These are phyloP conservation scores for Globisporangium lucens DNA, from an alignment of 352 stramenopile species.

Conservation along the genomic window DNA sequence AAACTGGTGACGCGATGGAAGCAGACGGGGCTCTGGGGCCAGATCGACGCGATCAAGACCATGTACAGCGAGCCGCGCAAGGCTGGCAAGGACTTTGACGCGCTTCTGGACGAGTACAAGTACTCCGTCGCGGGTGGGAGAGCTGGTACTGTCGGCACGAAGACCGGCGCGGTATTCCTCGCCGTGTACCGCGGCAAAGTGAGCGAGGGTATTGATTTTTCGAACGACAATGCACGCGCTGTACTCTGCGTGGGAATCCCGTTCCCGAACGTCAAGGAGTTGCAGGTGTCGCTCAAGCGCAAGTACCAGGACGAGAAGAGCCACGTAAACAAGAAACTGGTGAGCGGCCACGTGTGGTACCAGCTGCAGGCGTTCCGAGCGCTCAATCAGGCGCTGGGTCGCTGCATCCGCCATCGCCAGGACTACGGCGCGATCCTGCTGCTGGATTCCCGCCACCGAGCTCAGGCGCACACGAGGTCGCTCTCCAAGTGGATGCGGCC, in stretches of 20 bases:
- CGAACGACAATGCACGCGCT: constrained; percentile 93
- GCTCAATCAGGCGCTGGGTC: constrained; percentile 98
- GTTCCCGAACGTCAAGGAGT: constrained; percentile 96
- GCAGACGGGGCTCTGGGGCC: constrained; percentile 56
- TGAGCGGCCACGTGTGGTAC: constrained; percentile 94
- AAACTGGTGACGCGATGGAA: constrained; percentile 68
- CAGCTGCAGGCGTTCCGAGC: constrained; percentile 96
- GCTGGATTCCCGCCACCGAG: constrained; percentile 87
- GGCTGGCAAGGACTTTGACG: constrained; percentile 81
- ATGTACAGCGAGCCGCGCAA: constrained; percentile 70
- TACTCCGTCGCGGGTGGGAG: constrained; percentile 29
- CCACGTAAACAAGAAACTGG: constrained; percentile 48
- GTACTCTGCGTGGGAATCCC: constrained; percentile 98
- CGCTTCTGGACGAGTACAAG: constrained; percentile 75
- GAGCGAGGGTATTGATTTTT: constrained; percentile 98
- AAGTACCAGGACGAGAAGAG: constrained; percentile 82
- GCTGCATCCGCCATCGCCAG: constrained; percentile 96
- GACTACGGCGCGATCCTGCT: constrained; percentile 98
- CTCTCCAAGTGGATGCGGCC: constrained; percentile 83
- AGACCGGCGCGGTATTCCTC: constrained; percentile 93
- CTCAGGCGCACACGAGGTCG: constrained; percentile 53
- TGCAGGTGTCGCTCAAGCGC: constrained; percentile 78
- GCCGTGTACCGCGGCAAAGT: constrained; percentile 99
- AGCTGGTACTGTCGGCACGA: constrained; percentile 6
- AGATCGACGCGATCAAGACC: constrained; percentile 60